Conservation (phyloP, 129 eudicot species). For the Lactuca saligna region DNA sequence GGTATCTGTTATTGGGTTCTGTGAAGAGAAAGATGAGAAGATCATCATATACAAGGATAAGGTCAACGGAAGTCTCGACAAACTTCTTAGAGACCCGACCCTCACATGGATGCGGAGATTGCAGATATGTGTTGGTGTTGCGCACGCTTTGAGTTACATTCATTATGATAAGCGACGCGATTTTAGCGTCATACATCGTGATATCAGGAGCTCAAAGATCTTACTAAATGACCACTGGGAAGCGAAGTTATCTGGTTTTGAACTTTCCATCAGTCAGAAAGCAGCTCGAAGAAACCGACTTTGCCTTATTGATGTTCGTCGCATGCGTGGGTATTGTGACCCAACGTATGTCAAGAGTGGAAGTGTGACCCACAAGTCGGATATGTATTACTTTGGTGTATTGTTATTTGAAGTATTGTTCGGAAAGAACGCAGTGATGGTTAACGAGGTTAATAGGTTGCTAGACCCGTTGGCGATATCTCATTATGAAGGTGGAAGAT, state of each 20-base stretch:
- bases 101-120: constrained; percentile 19
- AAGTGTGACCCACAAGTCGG: constrained; percentile 52
- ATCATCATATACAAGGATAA: constrained; percentile 42
- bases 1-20: constrained; percentile 50
- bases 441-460: neutral
- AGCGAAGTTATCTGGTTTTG: constrained; percentile 52
- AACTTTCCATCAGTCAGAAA: constrained; percentile 35
- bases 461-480: neutral
- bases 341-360: constrained; percentile 43
- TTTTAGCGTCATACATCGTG: constrained; percentile 44
- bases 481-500: neutral
- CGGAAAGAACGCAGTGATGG: constrained; percentile 28
- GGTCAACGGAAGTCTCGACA: constrained; percentile 48
- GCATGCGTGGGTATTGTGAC: constrained; percentile 42
- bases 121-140: too few species aligned
- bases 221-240: constrained; percentile 58
- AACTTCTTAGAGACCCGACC: constrained; percentile 41
- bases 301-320: constrained; percentile 38
- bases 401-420: constrained; percentile 53
- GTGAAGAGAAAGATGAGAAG: constrained; percentile 49
- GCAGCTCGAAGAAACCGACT: constrained; percentile 46
- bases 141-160: too few species aligned
- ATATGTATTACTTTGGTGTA: constrained; percentile 56
- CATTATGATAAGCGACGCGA: too few species aligned
- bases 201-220: constrained; percentile 54